A percentile compares a stretch with the other conserved stretches of the same genome.
These are phyloP conservation scores for Thraustotheca clavata DNA, from an alignment of 352 stramenopile species.

Conservation along the genomic window DNA sequence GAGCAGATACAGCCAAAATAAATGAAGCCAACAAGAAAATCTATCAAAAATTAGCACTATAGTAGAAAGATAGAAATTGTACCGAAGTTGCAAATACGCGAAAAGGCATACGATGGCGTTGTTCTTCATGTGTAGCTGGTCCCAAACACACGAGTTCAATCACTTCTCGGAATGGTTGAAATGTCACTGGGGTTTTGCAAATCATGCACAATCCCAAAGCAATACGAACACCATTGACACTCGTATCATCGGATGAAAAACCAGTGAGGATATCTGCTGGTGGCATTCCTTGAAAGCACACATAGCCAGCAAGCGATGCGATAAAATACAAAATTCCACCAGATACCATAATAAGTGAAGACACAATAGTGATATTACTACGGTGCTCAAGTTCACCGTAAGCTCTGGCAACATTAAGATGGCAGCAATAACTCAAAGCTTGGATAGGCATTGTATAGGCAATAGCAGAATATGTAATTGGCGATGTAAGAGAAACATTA, in stretches of 20 bases:
- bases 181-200: constrained; percentile 78
- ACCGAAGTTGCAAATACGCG: constrained; percentile 27
- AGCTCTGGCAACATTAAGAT: constrained; percentile 71
- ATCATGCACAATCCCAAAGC: constrained; percentile 68
- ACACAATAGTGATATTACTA: constrained; percentile 51
- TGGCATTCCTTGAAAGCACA: constrained; percentile 73
- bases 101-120: constrained; percentile 34
- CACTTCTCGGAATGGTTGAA: constrained; percentile 71
- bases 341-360: constrained; percentile 47
- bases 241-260: constrained; percentile 50
- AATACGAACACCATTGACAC: constrained; percentile 71
- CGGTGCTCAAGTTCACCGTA: constrained; percentile 75
- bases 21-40: constrained; percentile 59
- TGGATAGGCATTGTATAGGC: constrained; percentile 74
- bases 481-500: background rate
- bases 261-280: constrained; percentile 78
- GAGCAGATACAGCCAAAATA: constrained; percentile 48
- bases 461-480: constrained; percentile 18
- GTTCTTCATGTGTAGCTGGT: background rate
- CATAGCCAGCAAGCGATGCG: constrained; percentile 61
- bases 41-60: constrained; percentile 32
- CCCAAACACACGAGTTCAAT: constrained; percentile 4
- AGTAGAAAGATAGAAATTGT: background rate
- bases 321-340: constrained; percentile 49
- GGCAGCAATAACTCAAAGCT: constrained; percentile 67